These are phyloP conservation scores for Pythium grandisporangium DNA, from an alignment of 352 stramenopile species.

Conservation along the genomic window DNA sequence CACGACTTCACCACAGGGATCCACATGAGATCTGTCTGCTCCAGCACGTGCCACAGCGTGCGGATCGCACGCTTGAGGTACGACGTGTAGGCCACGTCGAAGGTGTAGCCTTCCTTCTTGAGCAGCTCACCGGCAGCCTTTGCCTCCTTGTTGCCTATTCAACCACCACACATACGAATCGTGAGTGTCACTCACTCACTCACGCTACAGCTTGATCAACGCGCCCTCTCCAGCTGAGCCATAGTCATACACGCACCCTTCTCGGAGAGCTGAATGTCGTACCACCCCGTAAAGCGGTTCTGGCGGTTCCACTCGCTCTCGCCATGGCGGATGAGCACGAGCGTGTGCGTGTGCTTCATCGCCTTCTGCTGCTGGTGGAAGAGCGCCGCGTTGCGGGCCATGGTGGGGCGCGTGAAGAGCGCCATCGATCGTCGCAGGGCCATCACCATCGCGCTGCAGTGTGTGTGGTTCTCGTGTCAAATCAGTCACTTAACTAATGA, in stretches of 20 bases:
- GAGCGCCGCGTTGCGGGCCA: constrained; percentile 14
- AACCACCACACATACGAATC: too few relatives aligned
- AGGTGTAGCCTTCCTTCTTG: constrained; percentile 89
- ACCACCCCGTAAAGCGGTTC: constrained; percentile 93
- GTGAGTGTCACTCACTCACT: too few relatives aligned
- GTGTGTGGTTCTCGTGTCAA: too few relatives aligned
- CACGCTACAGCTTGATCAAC: too few relatives aligned
- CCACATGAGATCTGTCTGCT: constrained; percentile 93
- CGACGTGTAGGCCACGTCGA: constrained; percentile 94
- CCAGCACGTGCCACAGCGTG: constrained; percentile 91
- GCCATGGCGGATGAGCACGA: constrained; percentile 91
- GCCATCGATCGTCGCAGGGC: constrained; percentile 41
- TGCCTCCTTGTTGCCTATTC: constrained; percentile 82
- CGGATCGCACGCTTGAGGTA: constrained; percentile 93
- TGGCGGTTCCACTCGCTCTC: constrained; percentile 94
- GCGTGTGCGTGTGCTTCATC: constrained; percentile 78
- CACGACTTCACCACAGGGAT: constrained; percentile 92
- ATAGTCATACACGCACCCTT: constrained; percentile 31
- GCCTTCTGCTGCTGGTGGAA: constrained; percentile 54
- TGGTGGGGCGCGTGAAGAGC: constrained; percentile 26
- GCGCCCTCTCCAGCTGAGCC: too few relatives aligned
- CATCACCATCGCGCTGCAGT: constrained; percentile 43
- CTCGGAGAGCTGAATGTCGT: constrained; percentile 87
- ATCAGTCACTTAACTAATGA: too few relatives aligned
- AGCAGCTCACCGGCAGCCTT: constrained; percentile 85